These are phyloP conservation scores for Suillus placidus DNA, from an alignment of 768 basidiomycete species.

Conservation along the genomic window DNA sequence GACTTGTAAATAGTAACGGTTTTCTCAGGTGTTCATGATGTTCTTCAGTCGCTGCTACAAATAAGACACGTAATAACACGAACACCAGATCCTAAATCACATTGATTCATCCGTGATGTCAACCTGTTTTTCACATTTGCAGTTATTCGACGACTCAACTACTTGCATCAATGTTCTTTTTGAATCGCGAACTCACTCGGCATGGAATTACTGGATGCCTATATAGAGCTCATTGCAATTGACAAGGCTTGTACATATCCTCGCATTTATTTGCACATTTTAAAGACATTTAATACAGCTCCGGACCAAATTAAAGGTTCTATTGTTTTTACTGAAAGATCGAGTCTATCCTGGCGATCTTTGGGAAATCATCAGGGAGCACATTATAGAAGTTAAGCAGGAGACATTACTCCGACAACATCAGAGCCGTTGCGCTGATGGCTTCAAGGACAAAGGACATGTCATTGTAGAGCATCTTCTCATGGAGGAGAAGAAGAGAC, in stretches of 20 bases:
- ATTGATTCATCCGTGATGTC: not conserved
- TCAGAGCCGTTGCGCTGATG: not conserved
- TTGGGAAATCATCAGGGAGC: not conserved
- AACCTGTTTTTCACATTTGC: not conserved
- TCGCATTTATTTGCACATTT: too few species aligned
- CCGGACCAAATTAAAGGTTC: not conserved
- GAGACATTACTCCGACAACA: too few species aligned
- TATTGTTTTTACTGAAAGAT: not conserved
- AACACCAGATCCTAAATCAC: too few species aligned
- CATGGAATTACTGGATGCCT: not conserved
- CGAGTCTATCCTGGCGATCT: not conserved
- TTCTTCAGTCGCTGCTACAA: too few species aligned
- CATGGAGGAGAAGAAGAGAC: not conserved
- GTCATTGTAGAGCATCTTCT: not conserved
- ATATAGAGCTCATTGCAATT: not conserved
- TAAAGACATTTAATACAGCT: not conserved
- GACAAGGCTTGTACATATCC: not conserved
- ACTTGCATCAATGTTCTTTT: not conserved
- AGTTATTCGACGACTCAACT: not conserved
- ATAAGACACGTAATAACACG: too few species aligned
- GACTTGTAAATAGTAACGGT: too few species aligned
- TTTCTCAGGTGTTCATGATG: too few species aligned
- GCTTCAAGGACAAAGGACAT: not conserved
- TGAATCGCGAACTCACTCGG: not conserved
- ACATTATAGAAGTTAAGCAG: not conserved